Conservation (phyloP, 2,329 filamentous ascomycete genomes). For the Aspergillus sp. region DNA sequence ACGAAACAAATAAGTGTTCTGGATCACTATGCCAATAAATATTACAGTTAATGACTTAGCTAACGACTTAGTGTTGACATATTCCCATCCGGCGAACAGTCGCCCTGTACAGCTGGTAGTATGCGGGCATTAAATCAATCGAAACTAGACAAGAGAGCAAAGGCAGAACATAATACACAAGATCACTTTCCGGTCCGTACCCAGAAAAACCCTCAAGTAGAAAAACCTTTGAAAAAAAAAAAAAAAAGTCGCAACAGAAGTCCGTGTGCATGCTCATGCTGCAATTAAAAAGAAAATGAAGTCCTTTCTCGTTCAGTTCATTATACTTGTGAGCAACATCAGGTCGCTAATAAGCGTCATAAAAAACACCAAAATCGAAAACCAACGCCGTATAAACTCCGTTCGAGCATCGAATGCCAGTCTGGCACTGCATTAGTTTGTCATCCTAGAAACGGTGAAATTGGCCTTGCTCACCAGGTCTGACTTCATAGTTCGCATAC, state of each 20-base stretch:
- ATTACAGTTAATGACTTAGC: slow-evolving; percentile 11
- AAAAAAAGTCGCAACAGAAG: not conserved
- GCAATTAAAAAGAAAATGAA: not conserved
- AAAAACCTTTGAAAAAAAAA: not conserved
- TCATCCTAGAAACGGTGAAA: no score
- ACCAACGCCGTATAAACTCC: not conserved
- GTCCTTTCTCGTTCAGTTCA: slow-evolving; percentile 14
- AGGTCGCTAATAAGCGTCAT: slow-evolving; percentile 4
- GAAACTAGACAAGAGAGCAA: not conserved
- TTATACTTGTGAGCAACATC: slow-evolving; percentile 13
- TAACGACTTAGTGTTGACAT: slow-evolving; percentile 1
- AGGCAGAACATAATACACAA: not conserved
- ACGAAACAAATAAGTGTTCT: no score
- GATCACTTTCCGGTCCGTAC: not conserved
- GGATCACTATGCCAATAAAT: slow-evolving; percentile 16
- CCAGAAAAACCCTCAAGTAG: not conserved
- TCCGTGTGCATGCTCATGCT: not conserved
- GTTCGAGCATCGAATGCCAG: not conserved
- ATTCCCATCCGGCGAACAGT: not conserved
- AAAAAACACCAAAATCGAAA: not conserved
- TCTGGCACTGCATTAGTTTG: not conserved
- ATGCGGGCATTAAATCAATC: not conserved
- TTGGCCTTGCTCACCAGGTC: no score
- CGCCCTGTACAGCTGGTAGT: not conserved
- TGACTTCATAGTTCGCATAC: not conserved